A percentile compares a stretch with the other conserved stretches of the same genome.
These are phyloP conservation scores for Parmelia sp. DNA, from an alignment of 495 filamentous ascomycete species.

Conservation along the genomic window DNA sequence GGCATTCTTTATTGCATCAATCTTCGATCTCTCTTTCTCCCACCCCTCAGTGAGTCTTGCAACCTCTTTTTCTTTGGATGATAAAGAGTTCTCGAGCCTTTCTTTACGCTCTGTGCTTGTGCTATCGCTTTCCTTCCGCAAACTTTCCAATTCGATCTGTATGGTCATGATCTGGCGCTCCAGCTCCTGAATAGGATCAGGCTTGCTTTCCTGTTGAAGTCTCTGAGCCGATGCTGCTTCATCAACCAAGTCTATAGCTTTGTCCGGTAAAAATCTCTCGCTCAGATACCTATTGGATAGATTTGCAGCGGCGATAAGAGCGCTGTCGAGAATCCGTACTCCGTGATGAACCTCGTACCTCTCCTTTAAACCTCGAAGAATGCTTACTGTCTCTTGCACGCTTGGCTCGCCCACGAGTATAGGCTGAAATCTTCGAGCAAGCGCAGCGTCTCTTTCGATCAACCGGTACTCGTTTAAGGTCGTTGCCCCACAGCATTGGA, in stretches of 20 bases:
- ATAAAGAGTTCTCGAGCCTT: slow-evolving; percentile 69
- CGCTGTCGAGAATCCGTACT: slow-evolving; percentile 87
- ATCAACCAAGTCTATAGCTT: slow-evolving; percentile 94
- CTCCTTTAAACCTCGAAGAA: slow-evolving; percentile 92
- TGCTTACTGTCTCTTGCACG: slow-evolving; percentile 89
- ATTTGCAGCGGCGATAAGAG: slow-evolving; percentile 84
- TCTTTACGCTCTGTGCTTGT: slow-evolving; percentile 82
- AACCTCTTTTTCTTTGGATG: slow-evolving; percentile 64
- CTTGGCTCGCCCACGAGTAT: slow-evolving; percentile 83
- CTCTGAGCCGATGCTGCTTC: slow-evolving; percentile 87
- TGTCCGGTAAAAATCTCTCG: slow-evolving; percentile 90
- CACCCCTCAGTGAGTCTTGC: slow-evolving; percentile 64
- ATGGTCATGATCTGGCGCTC: slow-evolving; percentile 95
- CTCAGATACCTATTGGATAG: slow-evolving; percentile 95
- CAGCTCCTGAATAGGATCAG: slow-evolving; percentile 81
- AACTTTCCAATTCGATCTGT: slow-evolving; percentile 92
- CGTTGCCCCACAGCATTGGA: slow-evolving; percentile 60
- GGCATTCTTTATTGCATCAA: slow-evolving; percentile 75
- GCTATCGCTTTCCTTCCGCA: slow-evolving; percentile 89
- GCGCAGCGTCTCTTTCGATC: slow-evolving; percentile 93
- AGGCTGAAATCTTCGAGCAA: slow-evolving; percentile 89
- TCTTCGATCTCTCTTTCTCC: slow-evolving; percentile 82
- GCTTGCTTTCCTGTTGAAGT: slow-evolving; percentile 93
- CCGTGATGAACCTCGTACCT: slow-evolving; percentile 93
- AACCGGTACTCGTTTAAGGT: slow-evolving; percentile 84